Evolutionary conservation across 371 early-diverging fungal genomes (phyloP).

Genomic region (Parasitella parasitica): DNA sequence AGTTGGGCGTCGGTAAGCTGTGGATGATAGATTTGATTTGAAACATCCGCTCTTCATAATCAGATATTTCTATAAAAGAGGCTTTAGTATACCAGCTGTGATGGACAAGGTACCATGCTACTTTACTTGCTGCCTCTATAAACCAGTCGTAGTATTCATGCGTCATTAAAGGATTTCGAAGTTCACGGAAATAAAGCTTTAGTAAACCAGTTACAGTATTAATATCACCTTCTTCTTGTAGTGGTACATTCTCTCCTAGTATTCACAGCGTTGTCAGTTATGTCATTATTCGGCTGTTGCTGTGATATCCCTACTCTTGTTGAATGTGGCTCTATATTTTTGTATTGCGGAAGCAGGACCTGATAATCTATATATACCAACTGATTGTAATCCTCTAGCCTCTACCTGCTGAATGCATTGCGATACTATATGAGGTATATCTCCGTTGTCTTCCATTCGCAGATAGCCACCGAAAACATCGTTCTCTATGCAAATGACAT

Average conservation of each 20-base stretch:
- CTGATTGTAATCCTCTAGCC: slow-evolving; percentile 53
- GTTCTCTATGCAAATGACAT: slow-evolving; percentile 28
- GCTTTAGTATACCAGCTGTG: neutral
- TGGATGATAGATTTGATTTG: slow-evolving; percentile 71
- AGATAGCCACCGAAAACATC: slow-evolving; percentile 71
- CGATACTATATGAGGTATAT: slow-evolving; percentile 64
- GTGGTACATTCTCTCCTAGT: slow-evolving; percentile 39
- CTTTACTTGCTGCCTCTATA: slow-evolving; percentile 73
- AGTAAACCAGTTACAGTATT: slow-evolving; percentile 76
- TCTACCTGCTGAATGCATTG: slow-evolving; percentile 72
- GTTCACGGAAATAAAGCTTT: slow-evolving; percentile 83
- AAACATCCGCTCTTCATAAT: slow-evolving; percentile 75
- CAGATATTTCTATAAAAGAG: slow-evolving; percentile 54
- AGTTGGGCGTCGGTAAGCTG: slow-evolving; percentile 68
- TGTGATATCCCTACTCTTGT: slow-evolving; percentile 59
- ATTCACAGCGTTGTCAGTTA: neutral
- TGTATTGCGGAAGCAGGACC: slow-evolving; percentile 76
- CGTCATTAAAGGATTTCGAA: slow-evolving; percentile 75
- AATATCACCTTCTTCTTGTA: slow-evolving; percentile 67
- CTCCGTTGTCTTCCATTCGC: slow-evolving; percentile 40
- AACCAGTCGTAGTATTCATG: slow-evolving; percentile 78
- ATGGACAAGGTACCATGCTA: neutral
- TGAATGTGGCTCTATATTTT: slow-evolving; percentile 61
- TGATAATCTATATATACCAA: slow-evolving; percentile 83
- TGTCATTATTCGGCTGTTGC: too few species aligned